phyloP scores from a whole-genome alignment of 352 stramenopile genomes.

The Phytopythium boreale region DNA sequence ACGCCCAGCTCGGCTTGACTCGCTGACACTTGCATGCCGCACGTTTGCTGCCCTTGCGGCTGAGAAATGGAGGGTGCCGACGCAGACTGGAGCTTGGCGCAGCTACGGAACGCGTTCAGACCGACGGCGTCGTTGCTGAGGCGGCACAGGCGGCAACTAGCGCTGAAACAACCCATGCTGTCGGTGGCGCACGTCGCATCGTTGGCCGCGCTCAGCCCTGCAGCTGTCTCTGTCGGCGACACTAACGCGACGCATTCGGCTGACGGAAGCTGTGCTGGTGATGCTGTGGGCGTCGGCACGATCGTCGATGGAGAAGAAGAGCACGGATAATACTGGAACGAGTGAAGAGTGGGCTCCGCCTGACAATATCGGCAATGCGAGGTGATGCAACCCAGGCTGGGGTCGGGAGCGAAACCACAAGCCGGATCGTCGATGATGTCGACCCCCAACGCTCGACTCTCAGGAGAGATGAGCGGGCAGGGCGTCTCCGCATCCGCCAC shows the following conservation, averaged over 20 bases:
- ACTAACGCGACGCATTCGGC: slow-evolving; percentile 4
- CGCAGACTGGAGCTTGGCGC: not conserved
- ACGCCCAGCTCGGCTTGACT: not conserved
- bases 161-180: slow-evolving; percentile 8
- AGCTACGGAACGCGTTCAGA: slow-evolving; percentile 1
- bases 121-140: not conserved
- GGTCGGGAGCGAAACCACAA: not conserved
- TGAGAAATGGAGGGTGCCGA: not conserved
- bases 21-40: not conserved
- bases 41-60: not conserved
- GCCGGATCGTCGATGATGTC: slow-evolving; percentile 2
- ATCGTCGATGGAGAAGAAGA: slow-evolving; percentile 7
- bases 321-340: slow-evolving; percentile 10
- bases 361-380: slow-evolving; percentile 7
- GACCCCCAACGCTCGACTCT: slow-evolving; percentile 1
- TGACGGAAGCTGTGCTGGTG: not conserved
- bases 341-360: not conserved
- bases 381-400: slow-evolving; percentile 9
- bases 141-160: not conserved
- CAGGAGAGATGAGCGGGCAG: not conserved
- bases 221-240: not conserved
- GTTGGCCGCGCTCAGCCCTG: not conserved
- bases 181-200: slow-evolving; percentile 5
- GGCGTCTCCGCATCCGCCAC: not conserved
- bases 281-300: not conserved